Percentiles rank a stretch among this genome's conserved stretches.
phyloP scores from a whole-genome alignment of 2,329 filamentous ascomycete species.

The Arthroderma sp. region DNA sequence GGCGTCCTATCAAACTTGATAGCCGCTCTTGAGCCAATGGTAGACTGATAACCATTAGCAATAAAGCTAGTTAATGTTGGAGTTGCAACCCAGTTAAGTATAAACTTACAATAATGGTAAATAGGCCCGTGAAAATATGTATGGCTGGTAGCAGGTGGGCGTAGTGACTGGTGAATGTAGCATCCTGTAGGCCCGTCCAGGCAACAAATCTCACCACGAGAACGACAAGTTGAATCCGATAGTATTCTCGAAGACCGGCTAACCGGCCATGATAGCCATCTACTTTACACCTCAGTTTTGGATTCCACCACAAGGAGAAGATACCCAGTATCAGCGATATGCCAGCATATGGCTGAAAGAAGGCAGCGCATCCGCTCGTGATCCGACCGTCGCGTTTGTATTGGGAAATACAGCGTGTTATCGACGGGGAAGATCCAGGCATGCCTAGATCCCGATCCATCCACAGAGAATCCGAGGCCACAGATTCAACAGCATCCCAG shows the following conservation, averaged over 20 bases:
- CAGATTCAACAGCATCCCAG: slow-evolving; percentile 28
- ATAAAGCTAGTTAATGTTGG: too few species aligned
- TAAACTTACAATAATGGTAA: slow-evolving; percentile 26
- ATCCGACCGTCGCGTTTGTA: slow-evolving; percentile 9
- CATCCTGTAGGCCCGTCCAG: slow-evolving; percentile 31
- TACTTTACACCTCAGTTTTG: slow-evolving; percentile 32
- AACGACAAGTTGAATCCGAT: slow-evolving; percentile 33
- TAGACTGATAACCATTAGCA: slow-evolving; percentile 17
- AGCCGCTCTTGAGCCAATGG: slow-evolving; percentile 23
- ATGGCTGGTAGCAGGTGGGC: slow-evolving; percentile 20
- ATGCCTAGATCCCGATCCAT: not conserved
- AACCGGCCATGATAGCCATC: slow-evolving; percentile 29
- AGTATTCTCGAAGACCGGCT: slow-evolving; percentile 32
- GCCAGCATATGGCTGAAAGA: slow-evolving; percentile 23
- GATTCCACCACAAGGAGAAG: slow-evolving; percentile 38
- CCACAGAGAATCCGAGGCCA: slow-evolving; percentile 13
- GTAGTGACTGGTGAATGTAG: slow-evolving; percentile 21
- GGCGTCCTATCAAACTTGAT: slow-evolving; percentile 29
- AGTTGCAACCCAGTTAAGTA: too few species aligned
- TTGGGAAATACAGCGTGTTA: not conserved
- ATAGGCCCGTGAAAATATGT: slow-evolving; percentile 28
- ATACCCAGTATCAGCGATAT: slow-evolving; percentile 29
- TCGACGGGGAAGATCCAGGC: not conserved
- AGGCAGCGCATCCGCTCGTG: slow-evolving; percentile 17
- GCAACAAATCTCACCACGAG: slow-evolving; percentile 31